Evolutionary conservation across 1,284 basidiomycete genomes (phyloP).

Genomic region (Moesziomyces sp.): DNA sequence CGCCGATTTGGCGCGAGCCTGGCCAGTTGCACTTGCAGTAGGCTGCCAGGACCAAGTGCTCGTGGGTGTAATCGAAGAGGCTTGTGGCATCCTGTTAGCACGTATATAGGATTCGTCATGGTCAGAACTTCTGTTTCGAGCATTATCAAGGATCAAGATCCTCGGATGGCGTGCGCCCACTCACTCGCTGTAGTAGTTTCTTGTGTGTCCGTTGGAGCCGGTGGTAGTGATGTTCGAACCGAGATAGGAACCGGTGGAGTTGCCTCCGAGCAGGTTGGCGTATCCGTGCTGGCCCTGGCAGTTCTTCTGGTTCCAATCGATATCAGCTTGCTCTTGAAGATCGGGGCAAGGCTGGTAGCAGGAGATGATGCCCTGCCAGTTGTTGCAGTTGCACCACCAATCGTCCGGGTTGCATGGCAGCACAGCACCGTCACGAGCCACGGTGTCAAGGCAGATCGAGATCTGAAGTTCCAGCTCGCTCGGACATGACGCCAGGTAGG

Average conservation of each 20-base stretch:
- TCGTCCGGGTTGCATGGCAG: slow-evolving; percentile 31
- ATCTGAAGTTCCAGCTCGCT: slow-evolving; percentile 27
- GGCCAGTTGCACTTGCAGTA: slow-evolving; percentile 8
- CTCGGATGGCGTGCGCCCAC: neutral
- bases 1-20: slow-evolving; percentile 18
- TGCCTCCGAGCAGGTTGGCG: slow-evolving; percentile 18
- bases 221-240: slow-evolving; percentile 25
- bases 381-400: slow-evolving; percentile 36
- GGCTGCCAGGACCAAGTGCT: slow-evolving; percentile 23
- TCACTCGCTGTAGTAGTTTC: slow-evolving; percentile 20
- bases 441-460: slow-evolving; percentile 19
- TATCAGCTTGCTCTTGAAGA: slow-evolving; percentile 20
- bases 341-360: slow-evolving; percentile 30
- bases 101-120: too few relatives aligned
- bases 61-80: neutral
- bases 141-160: too few relatives aligned
- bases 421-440: slow-evolving; percentile 25
- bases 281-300: slow-evolving; percentile 29
- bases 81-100: slow-evolving; percentile 12
- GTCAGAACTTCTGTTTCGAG: too few relatives aligned
- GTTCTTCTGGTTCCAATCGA: slow-evolving; percentile 30
- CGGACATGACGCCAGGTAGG: slow-evolving; percentile 18
- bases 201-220: slow-evolving; percentile 23
- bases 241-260: slow-evolving; percentile 18
- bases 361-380: slow-evolving; percentile 25